Base-by-base conservation (phyloP, 768 basidiomycete genomes). In the Kwoniella bestiolae region DNA sequence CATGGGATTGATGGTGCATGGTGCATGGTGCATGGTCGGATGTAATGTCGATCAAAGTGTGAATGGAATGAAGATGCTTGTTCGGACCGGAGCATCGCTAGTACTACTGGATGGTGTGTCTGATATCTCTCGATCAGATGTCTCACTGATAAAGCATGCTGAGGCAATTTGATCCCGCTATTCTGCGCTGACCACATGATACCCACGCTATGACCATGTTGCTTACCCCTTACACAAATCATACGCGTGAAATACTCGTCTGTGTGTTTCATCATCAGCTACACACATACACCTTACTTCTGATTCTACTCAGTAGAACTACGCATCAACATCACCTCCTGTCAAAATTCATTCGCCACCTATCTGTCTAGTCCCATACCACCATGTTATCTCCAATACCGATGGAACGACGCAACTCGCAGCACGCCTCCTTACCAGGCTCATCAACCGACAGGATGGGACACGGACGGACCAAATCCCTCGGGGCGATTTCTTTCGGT, bases 381-480 rank as follows among this genome's bases (percentile, higher is more conserved):
- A 44, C 25, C 1, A 65, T 65, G 63, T 45, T 58, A 29, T 65
- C 63, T 12, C 63, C 63, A 23, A 65, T 65, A 51, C 38, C 29
- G 18, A 65, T 65, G 63, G 63, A 65, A 29, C 28, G 63, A 25
- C 56, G 56, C 16, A 49, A 49, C 16, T 65, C 63, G 2, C 56
- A 57, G 29, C 63, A 65, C 52, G 63, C 56, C 14, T 65, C 63
- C 5, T n/a, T 35, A n/a, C n/a, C n/a, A 23, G 14, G 34, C 23
- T 49, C 63, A 32, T 28, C 45, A 7, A 44, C 38, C 2, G 63
- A 65, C n/a, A n/a, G 63, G n/a, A 58, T 34, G 38, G 63, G 63
- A 3, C 63, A 65, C 41, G 56, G 63, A 31, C 63, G 63, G 9
- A 41, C 63, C 3, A 65, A 59, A 18, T 65, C 63, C 1, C 45